Base-by-base conservation (phyloP, 2,329 filamentous ascomycete species). In the Endocalyx cinctus region DNA sequence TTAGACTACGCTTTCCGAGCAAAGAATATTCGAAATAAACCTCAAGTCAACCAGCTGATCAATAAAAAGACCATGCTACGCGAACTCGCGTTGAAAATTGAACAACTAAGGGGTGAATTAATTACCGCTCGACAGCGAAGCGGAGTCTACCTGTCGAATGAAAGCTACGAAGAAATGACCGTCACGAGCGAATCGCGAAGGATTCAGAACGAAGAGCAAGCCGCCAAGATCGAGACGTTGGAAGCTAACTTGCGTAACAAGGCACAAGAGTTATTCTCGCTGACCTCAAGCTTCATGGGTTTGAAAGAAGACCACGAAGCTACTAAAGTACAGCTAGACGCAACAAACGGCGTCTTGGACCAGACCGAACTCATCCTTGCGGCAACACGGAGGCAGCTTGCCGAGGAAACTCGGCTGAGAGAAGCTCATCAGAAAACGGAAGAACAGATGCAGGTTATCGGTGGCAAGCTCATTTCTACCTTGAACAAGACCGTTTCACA, bases 21-120 rank as follows among this genome's bases (percentile, higher is more conserved):
- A 12, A 98, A 98, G 69, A 97, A 98, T 48, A 98, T 98, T 51
- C 84, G 87, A 31, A 98, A 98, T 62, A 96, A 96, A 62, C 94
- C 92, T 1, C 92, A 98, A 54, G 74, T 94, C 50, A 98, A 97
- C 60, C 85, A 87, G 30, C 77, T 87, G 54, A 79, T 97, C 44
- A 89, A 87, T 43, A 98, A 97, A 63, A 94, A 92, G 63, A 95
- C 87, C 4, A 63, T 98, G 10, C 72, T 98, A 10, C 82, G 77
- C 39, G 92, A 98, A 45, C 95, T 95, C 45, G 92, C 90, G 0
- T 69, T 74, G 16, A 92, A 98, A 55, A 96, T 98, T 32, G 88
- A 98, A 58, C 92, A 87, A 56, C 70, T 98, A 22, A 96, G 94
- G 67, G 86, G 84, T 47, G 92, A 98, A 55, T 70, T 98, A 11